Conservation (phyloP, 1,284 basidiomycete genomes). For the Inonotus hispidus region DNA sequence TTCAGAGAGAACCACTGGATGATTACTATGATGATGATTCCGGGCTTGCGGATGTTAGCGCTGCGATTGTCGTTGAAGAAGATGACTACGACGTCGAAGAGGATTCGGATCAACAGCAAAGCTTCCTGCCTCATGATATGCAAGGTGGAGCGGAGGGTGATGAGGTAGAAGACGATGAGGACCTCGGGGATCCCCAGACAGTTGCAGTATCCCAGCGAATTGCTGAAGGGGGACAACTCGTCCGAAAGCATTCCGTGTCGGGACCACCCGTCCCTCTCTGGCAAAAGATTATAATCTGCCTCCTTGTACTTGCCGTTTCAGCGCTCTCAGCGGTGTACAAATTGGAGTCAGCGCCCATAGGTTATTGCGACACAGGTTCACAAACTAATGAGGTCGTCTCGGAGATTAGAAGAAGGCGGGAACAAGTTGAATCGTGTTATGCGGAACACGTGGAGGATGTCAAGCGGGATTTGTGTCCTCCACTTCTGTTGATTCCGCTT, state of each 20-base stretch:
- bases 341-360: slow-evolving; percentile 63
- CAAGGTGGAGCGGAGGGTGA: not conserved
- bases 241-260: slow-evolving; percentile 20
- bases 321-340: slow-evolving; percentile 52
- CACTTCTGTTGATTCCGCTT: slow-evolving; percentile 48
- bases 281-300: slow-evolving; percentile 35
- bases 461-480: slow-evolving; percentile 43
- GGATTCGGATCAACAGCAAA: not conserved
- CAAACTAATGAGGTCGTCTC: slow-evolving; percentile 60
- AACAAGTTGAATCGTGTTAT: slow-evolving; percentile 55
- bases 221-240: slow-evolving; percentile 29
- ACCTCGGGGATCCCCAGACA: slow-evolving; percentile 19
- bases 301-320: slow-evolving; percentile 35
- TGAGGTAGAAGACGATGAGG: slow-evolving; percentile 20
- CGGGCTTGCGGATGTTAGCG: slow-evolving; percentile 22
- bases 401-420: slow-evolving; percentile 37
- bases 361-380: slow-evolving; percentile 74
- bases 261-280: slow-evolving; percentile 23
- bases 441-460: slow-evolving; percentile 28
- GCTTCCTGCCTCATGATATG: not conserved
- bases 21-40: slow-evolving; percentile 20
- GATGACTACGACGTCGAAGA: slow-evolving; percentile 21
- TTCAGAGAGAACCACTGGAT: slow-evolving; percentile 18
- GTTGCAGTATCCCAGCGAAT: slow-evolving; percentile 34
- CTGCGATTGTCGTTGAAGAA: slow-evolving; percentile 24